These are phyloP conservation scores for Penicillium nordicum DNA, from an alignment of 2,329 filamentous ascomycete species.

Conservation along the genomic window DNA sequence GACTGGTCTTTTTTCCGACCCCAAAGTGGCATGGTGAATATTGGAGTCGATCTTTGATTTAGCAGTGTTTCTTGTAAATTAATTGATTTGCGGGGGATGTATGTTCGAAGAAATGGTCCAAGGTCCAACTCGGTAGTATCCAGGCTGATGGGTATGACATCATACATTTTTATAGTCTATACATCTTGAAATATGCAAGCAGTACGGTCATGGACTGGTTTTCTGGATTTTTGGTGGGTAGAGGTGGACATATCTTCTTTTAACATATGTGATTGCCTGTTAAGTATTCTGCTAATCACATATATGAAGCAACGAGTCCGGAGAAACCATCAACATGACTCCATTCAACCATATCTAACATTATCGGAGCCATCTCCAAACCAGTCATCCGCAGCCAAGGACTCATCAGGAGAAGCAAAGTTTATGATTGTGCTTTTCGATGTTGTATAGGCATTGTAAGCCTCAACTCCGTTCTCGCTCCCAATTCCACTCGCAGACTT, in stretches of 20 bases:
- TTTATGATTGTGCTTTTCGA: constrained; percentile 51
- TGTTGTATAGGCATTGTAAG: constrained; percentile 56
- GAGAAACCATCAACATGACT: not conserved
- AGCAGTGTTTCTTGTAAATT: not conserved
- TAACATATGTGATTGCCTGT: not conserved
- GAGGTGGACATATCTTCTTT: not conserved
- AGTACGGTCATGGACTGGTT: not conserved
- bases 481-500: constrained; percentile 61
- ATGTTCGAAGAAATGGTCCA: not conserved
- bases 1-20: constrained; percentile 6
- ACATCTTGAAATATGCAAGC: not conserved
- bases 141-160: constrained; percentile 3
- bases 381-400: constrained; percentile 51
- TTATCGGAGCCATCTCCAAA: constrained; percentile 57
- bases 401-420: constrained; percentile 45
- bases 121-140: not conserved
- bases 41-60: not conserved
- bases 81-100: not conserved
- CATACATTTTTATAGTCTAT: not conserved
- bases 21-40: constrained; percentile 16
- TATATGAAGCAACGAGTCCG: not conserved
- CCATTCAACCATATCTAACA: constrained; percentile 59
- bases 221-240: not conserved
- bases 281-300: not conserved
- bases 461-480: constrained; percentile 69